phyloP scores from a whole-genome alignment of 768 basidiomycete species.

The Pisolithus tinctorius region DNA sequence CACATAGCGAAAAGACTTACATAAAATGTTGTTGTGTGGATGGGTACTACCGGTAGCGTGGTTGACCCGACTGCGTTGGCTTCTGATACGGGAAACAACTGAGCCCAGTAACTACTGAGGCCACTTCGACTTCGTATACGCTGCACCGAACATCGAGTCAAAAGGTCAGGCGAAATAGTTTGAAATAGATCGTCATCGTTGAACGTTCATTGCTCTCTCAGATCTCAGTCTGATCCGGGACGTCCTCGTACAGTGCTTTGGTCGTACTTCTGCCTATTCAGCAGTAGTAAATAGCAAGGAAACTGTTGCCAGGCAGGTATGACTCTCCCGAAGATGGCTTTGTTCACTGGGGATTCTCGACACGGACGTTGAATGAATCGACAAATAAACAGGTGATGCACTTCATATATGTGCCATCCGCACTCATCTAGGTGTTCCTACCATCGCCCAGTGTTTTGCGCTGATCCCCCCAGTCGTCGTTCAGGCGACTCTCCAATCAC shows the following conservation, averaged over 20 bases:
- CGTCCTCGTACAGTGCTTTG: slow-evolving; percentile 49
- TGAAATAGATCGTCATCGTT: not conserved
- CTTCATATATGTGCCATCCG: too few relatives aligned
- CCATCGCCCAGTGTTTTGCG: too few relatives aligned
- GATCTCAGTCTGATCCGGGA: slow-evolving; percentile 54
- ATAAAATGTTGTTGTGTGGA: too few relatives aligned
- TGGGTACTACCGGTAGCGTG: too few relatives aligned
- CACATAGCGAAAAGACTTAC: too few relatives aligned
- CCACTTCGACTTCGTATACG: slow-evolving; percentile 61
- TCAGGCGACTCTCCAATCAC: too few relatives aligned
- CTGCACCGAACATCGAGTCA: slow-evolving; percentile 47
- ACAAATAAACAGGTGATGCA: too few relatives aligned
- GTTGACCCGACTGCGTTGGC: not conserved
- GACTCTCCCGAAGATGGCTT: not conserved
- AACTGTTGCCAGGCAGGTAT: slow-evolving; percentile 48
- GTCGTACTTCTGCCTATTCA: slow-evolving; percentile 50
- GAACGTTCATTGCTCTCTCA: slow-evolving; percentile 17
- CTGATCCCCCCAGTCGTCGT: too few relatives aligned
- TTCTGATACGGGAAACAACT: slow-evolving; percentile 28
- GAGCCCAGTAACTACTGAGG: slow-evolving; percentile 54
- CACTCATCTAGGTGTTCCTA: too few relatives aligned
- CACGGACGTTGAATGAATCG: too few relatives aligned
- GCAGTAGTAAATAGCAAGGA: slow-evolving; percentile 44
- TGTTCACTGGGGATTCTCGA: not conserved
- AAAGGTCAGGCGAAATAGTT: slow-evolving; percentile 41